phyloP scores from a whole-genome alignment of 176 grass and related monocot species.

The Poa pratensis region DNA sequence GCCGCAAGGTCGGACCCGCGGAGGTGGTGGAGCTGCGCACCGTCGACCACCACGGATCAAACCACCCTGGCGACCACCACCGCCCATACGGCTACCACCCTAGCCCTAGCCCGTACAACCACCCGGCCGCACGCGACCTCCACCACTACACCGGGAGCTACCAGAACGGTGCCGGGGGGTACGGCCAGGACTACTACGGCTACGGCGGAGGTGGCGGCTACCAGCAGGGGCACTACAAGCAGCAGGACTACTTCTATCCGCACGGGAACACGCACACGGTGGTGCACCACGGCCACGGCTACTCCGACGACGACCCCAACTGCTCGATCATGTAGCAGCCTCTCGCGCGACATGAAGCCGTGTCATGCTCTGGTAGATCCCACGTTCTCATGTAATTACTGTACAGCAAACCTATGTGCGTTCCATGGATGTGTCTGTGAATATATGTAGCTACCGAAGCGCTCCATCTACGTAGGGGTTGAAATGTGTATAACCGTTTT shows the following conservation, averaged over 20 bases:
- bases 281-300: constrained; percentile 49
- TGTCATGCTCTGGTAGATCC: not conserved
- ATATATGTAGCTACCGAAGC: not conserved
- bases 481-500: too few species aligned
- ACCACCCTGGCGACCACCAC: not conserved
- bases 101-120: constrained; percentile 42
- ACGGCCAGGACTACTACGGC: not conserved
- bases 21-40: constrained; percentile 58
- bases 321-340: constrained; percentile 53
- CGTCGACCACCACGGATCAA: constrained; percentile 23
- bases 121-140: not conserved
- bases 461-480: too few species aligned
- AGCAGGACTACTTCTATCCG: constrained; percentile 16
- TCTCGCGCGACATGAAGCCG: not conserved
- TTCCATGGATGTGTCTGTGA: not conserved
- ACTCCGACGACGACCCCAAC: constrained; percentile 37
- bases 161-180: not conserved
- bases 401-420: not conserved
- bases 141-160: constrained; percentile 34
- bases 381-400: not conserved
- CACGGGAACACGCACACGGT: constrained; percentile 43
- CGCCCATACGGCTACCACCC: constrained; percentile 52
- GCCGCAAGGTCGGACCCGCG: constrained; percentile 54
- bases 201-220: not conserved
- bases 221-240: constrained; percentile 35